Conservation (phyloP, 768 basidiomycete genomes). For the Phlegmacium glaucopus region DNA sequence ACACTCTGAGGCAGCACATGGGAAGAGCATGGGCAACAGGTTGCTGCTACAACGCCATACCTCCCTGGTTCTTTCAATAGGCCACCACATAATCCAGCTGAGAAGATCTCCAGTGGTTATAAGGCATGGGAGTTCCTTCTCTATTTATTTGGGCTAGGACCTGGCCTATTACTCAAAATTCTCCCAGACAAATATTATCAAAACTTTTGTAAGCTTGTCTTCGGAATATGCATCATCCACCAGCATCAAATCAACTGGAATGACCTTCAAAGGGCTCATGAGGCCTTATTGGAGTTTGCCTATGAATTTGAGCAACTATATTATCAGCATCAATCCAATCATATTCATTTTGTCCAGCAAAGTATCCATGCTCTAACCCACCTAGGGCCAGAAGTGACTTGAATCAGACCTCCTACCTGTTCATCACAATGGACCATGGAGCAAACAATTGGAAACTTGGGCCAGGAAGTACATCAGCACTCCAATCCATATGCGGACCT, state of each 20-base stretch:
- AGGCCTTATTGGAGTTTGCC: conserved; percentile 16
- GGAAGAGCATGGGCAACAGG: conserved; percentile 29
- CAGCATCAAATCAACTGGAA: conserved; percentile 14
- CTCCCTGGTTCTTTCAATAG: conserved; percentile 39
- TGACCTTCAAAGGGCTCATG: conserved; percentile 14
- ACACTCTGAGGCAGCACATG: conserved; percentile 24
- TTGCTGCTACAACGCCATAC: conserved; percentile 27
- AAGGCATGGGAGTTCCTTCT: conserved; percentile 26
- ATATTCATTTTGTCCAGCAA: conserved; percentile 31
- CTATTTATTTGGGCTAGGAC: conserved; percentile 26
- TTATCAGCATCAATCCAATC: conserved; percentile 21
- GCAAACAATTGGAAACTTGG: conserved; percentile 21
- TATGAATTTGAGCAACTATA: conserved; percentile 32
- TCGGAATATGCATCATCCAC: conserved; percentile 19
- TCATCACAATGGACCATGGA: conserved; percentile 32
- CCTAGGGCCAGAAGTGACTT: conserved; percentile 18
- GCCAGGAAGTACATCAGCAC: conserved; percentile 20
- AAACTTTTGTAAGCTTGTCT: conserved; percentile 27
- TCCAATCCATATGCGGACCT: conserved; percentile 25
- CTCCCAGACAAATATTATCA: conserved; percentile 22
- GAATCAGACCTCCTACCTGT: conserved; percentile 18
- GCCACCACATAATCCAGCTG: conserved; percentile 37
- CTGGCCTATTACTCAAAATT: conserved; percentile 21
- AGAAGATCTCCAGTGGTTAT: conserved; percentile 33
- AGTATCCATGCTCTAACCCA: conserved; percentile 29